Evolutionary conservation across 1,284 basidiomycete species (phyloP).

Genomic region (Ustilago sp.): DNA sequence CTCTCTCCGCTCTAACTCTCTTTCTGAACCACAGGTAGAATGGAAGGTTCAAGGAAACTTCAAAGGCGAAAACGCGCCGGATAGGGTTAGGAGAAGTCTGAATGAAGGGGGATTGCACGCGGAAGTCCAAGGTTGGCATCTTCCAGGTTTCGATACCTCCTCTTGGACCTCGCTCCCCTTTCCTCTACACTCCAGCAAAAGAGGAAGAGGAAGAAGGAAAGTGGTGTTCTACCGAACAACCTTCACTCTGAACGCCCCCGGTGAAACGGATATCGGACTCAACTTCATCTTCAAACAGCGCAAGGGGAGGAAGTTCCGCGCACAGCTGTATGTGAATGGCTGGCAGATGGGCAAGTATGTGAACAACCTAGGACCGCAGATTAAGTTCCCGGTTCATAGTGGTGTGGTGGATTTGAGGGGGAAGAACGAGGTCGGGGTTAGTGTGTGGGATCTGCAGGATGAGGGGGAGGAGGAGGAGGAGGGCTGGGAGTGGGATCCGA

Average conservation of each 20-base stretch:
- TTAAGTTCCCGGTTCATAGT: conserved; percentile 41
- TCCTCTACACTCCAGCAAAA: conserved; percentile 60
- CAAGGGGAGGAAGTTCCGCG: conserved; percentile 1
- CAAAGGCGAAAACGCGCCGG: conserved; percentile 81
- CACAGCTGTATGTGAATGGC: conserved; percentile 61
- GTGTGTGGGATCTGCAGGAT: conserved; percentile 41
- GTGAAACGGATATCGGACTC: conserved; percentile 30
- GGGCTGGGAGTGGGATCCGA: conserved; percentile 31
- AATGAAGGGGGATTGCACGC: conserved; percentile 85
- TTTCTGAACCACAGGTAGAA: conserved; percentile 70
- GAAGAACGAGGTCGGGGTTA: conserved; percentile 40
- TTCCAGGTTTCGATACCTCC: conserved; percentile 78
- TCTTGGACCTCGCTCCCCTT: conserved; percentile 74
- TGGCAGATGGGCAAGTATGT: conserved; percentile 61
- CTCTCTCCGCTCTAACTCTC: conserved; percentile 68
- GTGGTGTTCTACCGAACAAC: conserved; percentile 75
- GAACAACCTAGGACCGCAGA: conserved; percentile 47
- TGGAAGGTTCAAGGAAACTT: conserved; percentile 87
- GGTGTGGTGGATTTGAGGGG: conserved; percentile 44
- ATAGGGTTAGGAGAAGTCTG: conserved; percentile 77
- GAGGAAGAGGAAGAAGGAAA: conserved; percentile 71
- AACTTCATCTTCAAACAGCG: conserved; percentile 21
- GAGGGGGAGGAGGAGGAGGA: conserved; percentile 12
- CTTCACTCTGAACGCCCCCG: too few species aligned
- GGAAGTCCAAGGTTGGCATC: conserved; percentile 83